A percentile compares a stretch with the other conserved stretches of the same genome.
Evolutionary conservation across 208 protist species (phyloP).

Genomic region (Trypanosoma lewisi): DNA sequence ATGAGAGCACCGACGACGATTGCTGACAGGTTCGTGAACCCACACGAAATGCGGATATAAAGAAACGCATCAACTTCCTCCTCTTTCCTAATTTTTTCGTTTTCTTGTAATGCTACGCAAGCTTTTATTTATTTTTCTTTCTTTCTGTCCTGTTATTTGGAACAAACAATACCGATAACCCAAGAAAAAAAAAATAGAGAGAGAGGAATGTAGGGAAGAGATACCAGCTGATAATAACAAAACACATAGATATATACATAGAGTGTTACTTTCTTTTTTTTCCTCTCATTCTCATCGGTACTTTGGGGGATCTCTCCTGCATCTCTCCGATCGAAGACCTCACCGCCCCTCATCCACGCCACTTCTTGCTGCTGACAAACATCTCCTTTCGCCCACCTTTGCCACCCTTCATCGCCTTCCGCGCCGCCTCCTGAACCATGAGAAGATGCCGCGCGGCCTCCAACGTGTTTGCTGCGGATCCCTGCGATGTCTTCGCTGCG

Average conservation of each 20-base stretch:
- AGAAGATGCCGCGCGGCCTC: constrained; percentile 58
- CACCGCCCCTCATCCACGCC: constrained; percentile 24
- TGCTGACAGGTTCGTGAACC: not conserved
- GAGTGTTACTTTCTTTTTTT: not conserved
- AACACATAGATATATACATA: not conserved
- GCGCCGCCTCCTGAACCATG: constrained; percentile 46
- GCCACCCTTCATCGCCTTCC: constrained; percentile 44
- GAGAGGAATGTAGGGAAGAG: not conserved
- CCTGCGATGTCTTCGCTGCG: not conserved
- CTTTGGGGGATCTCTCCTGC: not conserved
- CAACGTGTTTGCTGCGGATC: constrained; percentile 32
- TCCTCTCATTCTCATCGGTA: not conserved
- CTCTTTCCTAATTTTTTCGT: not conserved
- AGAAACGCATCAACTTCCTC: not conserved
- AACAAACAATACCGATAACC: not conserved
- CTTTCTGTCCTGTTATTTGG: not conserved
- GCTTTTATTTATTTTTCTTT: no score
- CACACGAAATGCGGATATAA: not conserved
- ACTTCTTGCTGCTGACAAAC: constrained; percentile 52
- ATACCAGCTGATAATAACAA: not conserved
- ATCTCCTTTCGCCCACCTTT: constrained; percentile 32
- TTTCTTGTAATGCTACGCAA: no score
- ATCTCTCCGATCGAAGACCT: not conserved
- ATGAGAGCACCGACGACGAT: not conserved
- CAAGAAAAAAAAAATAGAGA: constrained; percentile 8